These are phyloP conservation scores for Globisporangium spiculum DNA, from an alignment of 352 stramenopile genomes.

Conservation along the genomic window DNA sequence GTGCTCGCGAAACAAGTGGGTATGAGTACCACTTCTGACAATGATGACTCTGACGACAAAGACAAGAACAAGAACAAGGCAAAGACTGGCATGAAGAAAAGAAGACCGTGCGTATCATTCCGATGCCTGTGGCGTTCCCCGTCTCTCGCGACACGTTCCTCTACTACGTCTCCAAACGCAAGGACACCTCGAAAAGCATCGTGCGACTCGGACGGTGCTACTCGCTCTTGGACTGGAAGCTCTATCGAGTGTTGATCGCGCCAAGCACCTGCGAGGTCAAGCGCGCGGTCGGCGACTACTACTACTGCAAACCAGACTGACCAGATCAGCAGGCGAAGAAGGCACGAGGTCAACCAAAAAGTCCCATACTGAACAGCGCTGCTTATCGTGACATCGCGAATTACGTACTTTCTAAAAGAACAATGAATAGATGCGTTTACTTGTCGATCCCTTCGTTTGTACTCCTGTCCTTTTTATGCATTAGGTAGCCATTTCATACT, in stretches of 20 bases:
- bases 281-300: constrained; percentile 2
- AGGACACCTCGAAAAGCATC: background rate
- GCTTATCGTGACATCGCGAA: no score
- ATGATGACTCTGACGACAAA: background rate
- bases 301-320: constrained; percentile 1
- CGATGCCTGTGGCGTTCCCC: background rate
- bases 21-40: background rate
- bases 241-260: constrained; percentile 8
- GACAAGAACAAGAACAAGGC: background rate
- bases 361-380: no score
- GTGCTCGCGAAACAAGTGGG: background rate
- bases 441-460: no score
- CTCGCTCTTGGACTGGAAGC: constrained; percentile 9
- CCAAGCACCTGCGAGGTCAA: constrained; percentile 7
- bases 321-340: no score
- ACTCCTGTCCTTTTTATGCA: no score
- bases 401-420: no score
- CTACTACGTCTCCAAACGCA: background rate
- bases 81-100: background rate
- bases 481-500: no score
- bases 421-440: no score
- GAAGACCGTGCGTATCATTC: background rate
- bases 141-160: constrained; percentile 6
- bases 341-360: no score
- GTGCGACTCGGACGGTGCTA: constrained; percentile 12